phyloP scores from a whole-genome alignment of 768 basidiomycete species.

The Pulveroboletus frians region DNA sequence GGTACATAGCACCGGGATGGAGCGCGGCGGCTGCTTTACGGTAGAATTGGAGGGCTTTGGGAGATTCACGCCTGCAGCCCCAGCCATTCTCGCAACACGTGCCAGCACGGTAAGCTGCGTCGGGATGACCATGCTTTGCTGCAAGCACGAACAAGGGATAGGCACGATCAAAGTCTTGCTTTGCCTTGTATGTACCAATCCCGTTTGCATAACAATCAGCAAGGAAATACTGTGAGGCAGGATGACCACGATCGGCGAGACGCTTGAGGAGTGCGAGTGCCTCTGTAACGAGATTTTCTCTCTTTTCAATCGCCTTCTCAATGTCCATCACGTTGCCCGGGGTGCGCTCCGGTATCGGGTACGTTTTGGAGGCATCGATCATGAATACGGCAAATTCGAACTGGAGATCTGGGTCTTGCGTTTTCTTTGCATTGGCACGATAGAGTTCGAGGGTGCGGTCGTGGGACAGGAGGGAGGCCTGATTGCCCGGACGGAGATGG shows the following conservation, averaged over 20 bases:
- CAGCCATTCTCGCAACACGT: conserved; percentile 99
- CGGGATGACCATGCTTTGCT: conserved; percentile 95
- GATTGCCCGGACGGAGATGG: conserved; percentile 87
- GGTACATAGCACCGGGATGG: conserved; percentile 95
- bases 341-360: conserved; percentile 68
- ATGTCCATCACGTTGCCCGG: conserved; percentile 74
- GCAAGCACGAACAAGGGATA: conserved; percentile 94
- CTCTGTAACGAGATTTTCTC: conserved; percentile 86
- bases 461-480: conserved; percentile 89
- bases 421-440: conserved; percentile 97
- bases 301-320: conserved; percentile 73
- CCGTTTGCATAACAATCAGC: conserved; percentile 99
- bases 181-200: conserved; percentile 84
- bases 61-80: conserved; percentile 91
- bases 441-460: conserved; percentile 96
- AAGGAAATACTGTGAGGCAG: conserved; percentile 93
- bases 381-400: conserved; percentile 99
- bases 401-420: conserved; percentile 94
- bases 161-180: conserved; percentile 95
- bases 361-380: conserved; percentile 92
- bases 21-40: conserved; percentile 87
- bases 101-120: conserved; percentile 91
- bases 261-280: conserved; percentile 83
- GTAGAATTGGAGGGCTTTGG: conserved; percentile 90
- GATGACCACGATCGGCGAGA: conserved; percentile 90